These are phyloP conservation scores for Oryza meyeriana DNA, from an alignment of 176 grass and related monocot genomes.

Conservation along the genomic window DNA sequence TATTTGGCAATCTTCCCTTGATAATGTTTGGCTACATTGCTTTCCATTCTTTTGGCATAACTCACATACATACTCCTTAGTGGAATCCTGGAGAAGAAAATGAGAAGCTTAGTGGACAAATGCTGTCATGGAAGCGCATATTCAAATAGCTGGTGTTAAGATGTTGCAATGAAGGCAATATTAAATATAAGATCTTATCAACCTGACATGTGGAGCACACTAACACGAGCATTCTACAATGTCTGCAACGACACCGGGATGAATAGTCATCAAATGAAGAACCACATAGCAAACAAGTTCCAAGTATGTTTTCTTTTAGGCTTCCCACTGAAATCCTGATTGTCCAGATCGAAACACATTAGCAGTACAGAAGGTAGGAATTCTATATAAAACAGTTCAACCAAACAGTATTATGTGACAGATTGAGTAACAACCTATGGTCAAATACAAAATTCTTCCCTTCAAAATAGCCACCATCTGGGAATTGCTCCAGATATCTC, in stretches of 20 bases:
- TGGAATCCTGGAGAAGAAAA: constrained; percentile 41
- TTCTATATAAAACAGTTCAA: not conserved
- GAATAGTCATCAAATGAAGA: constrained; percentile 87
- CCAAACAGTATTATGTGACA: constrained; percentile 44
- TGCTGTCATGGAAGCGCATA: not conserved
- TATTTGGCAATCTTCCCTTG: constrained; percentile 28
- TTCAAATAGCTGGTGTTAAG: not conserved
- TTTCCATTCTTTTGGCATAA: constrained; percentile 71
- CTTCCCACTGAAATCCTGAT: constrained; percentile 81
- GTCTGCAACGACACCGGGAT: constrained; percentile 62
- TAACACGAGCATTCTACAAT: constrained; percentile 85
- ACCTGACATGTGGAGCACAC: constrained; percentile 74
- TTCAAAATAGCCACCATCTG: constrained; percentile 90
- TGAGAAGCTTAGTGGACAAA: not conserved
- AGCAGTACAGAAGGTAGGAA: not conserved
- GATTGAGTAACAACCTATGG: constrained; percentile 51
- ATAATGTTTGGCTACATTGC: constrained; percentile 19
- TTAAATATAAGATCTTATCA: not conserved
- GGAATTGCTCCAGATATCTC: constrained; percentile 86
- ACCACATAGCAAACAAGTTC: constrained; percentile 70
- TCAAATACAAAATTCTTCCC: constrained; percentile 99
- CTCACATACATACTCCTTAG: constrained; percentile 65
- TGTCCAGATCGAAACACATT: constrained; percentile 12
- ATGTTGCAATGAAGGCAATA: not conserved
- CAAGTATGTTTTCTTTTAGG: constrained; percentile 50